Conservation (phyloP, 164 flowering plant genomes). For the Sedum album region DNA sequence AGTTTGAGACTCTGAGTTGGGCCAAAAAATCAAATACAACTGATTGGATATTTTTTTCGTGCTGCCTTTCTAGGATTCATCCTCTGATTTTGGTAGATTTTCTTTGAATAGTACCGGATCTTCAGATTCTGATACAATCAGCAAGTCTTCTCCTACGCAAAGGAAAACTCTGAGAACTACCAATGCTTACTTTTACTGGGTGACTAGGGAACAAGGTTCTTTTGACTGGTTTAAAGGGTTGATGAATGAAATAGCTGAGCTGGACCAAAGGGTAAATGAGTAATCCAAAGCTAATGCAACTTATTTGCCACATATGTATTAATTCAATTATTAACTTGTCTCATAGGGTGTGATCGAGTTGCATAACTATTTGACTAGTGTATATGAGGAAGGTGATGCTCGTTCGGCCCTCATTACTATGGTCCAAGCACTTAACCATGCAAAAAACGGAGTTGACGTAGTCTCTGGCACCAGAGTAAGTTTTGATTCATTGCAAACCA, state of each 20-base stretch:
- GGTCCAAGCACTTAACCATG: constrained; percentile 98
- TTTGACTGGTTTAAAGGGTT: constrained; percentile 99
- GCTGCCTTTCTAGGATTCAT: not conserved
- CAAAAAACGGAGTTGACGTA: constrained; percentile 90
- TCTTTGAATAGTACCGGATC: constrained; percentile 44
- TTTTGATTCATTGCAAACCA: not conserved
- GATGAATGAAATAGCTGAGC: constrained; percentile 95
- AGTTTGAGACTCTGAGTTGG: not conserved
- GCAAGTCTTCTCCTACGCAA: constrained; percentile 37
- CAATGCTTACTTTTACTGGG: constrained; percentile 99
- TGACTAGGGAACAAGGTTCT: constrained; percentile 96
- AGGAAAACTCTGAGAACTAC: constrained; percentile 70
- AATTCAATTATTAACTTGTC: not conserved
- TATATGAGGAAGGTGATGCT: constrained; percentile 98
- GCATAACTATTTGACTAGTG: constrained; percentile 97
- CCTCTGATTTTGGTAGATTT: constrained; percentile 34
- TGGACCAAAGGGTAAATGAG: constrained; percentile 69
- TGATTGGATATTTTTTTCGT: not conserved
- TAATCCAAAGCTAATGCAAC: not conserved
- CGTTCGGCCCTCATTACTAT: constrained; percentile 97
- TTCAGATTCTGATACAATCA: constrained; percentile 24
- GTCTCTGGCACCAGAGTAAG: constrained; percentile 95
- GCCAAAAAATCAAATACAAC: not conserved
- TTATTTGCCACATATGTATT: not conserved
- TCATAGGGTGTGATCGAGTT: constrained; percentile 88